Conservation (phyloP, 2,329 filamentous ascomycete species). For the Geosmithia morbida region DNA sequence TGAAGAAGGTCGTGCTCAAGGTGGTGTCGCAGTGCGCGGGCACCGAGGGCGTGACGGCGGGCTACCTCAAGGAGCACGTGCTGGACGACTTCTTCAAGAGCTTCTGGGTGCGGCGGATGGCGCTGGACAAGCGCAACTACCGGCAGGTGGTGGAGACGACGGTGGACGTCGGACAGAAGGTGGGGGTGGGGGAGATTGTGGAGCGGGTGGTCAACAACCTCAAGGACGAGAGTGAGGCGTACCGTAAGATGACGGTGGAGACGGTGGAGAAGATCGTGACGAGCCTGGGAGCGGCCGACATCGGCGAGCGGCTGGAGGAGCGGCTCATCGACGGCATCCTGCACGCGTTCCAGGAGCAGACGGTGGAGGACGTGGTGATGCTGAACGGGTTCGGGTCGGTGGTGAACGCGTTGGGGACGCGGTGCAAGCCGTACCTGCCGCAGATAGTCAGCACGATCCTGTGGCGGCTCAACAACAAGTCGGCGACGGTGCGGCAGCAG, state of each 20-base stretch:
- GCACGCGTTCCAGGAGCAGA: conserved; percentile 95
- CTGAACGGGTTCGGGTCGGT: conserved; percentile 97
- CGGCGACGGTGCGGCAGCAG: conserved; percentile 89
- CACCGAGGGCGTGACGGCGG: conserved; percentile 87
- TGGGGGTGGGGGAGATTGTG: conserved; percentile 91
- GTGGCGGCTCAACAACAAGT: conserved; percentile 96
- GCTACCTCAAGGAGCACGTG: conserved; percentile 90
- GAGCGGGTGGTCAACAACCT: conserved; percentile 88
- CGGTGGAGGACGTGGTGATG: conserved; percentile 88
- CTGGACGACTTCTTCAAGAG: conserved; percentile 96
- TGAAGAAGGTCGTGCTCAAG: conserved; percentile 99
- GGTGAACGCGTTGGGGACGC: conserved; percentile 82
- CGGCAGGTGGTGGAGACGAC: conserved; percentile 96
- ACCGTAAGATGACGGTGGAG: conserved; percentile 98
- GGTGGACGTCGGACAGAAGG: conserved; percentile 91
- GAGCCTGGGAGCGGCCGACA: conserved; percentile 83
- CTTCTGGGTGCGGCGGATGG: conserved; percentile 97
- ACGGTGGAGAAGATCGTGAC: conserved; percentile 95
- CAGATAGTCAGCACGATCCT: conserved; percentile 96
- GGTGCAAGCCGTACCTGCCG: conserved; percentile 91
- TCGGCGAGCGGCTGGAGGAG: conserved; percentile 85
- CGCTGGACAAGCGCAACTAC: conserved; percentile 93
- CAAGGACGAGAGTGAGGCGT: conserved; percentile 95
- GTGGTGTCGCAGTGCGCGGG: conserved; percentile 92
- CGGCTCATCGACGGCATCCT: conserved; percentile 89